A percentile compares a stretch with the other conserved stretches of the same genome.
Evolutionary conservation across 2,329 filamentous ascomycete genomes (phyloP).

Genomic region (Aspergillus texensis): DNA sequence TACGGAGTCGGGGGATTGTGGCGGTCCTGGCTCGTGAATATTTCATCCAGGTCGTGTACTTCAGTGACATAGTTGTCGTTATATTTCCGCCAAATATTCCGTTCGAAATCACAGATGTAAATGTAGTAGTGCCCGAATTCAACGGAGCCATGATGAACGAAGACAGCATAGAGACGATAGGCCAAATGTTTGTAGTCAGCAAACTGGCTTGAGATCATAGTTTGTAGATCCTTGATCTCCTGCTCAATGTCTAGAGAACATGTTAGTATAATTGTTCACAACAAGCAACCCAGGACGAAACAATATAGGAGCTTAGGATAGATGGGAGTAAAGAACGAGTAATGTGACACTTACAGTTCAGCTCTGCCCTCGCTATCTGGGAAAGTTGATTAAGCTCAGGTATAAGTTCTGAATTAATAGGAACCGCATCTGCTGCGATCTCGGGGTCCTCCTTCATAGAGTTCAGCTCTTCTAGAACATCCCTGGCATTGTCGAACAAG

Average conservation of each 20-base stretch:
- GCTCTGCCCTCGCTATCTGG: constrained; percentile 48
- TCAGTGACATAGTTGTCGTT: constrained; percentile 84
- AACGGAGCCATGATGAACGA: constrained; percentile 75
- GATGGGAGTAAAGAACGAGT: background rate
- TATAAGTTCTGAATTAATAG: constrained; percentile 46
- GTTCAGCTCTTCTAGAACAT: constrained; percentile 48
- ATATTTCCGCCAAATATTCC: constrained; percentile 84
- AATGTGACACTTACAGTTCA: constrained; percentile 41
- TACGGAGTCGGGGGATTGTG: constrained; percentile 73
- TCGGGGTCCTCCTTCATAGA: constrained; percentile 37
- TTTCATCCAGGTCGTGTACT: constrained; percentile 64
- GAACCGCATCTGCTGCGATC: constrained; percentile 41
- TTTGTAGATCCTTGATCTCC: constrained; percentile 53
- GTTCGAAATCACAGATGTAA: constrained; percentile 88
- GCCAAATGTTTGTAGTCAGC: constrained; percentile 64
- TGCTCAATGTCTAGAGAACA: constrained; percentile 36
- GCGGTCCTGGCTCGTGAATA: constrained; percentile 68
- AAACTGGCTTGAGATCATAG: constrained; percentile 62
- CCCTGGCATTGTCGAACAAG: constrained; percentile 39
- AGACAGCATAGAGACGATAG: constrained; percentile 87
- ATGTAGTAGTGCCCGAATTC: constrained; percentile 93
- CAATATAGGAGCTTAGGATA: background rate
- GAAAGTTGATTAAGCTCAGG: constrained; percentile 50
- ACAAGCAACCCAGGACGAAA: background rate
- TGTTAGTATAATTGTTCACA: constrained; percentile 13